phyloP scores from a whole-genome alignment of 805 yeast genomes.

The Zygotorulaspora chibaensis region DNA sequence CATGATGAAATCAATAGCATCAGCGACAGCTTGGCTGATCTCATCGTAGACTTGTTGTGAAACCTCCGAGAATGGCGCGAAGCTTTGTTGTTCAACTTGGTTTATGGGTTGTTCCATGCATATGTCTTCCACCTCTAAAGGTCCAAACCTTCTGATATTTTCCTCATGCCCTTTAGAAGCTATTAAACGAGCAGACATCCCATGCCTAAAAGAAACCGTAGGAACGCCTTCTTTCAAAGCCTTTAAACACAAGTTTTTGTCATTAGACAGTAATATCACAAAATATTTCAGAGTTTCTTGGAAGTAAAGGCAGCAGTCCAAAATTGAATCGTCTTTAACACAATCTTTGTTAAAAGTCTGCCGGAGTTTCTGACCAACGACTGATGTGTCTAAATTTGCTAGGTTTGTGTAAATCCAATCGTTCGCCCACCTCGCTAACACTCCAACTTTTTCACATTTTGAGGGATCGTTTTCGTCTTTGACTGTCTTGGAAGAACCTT shows the following conservation, averaged over 20 bases:
- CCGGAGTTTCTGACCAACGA: conserved; percentile 59
- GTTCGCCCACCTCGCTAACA: conserved; percentile 65
- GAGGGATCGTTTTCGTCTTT: conserved; percentile 3
- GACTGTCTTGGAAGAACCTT: conserved; percentile 38
- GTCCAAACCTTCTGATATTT: conserved; percentile 21
- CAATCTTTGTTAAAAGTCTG: conserved; percentile 48
- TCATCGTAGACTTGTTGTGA: conserved; percentile 38
- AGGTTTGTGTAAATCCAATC: conserved; percentile 68
- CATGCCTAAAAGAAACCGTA: conserved; percentile 50
- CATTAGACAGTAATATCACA: conserved; percentile 72
- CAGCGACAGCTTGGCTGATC: conserved; percentile 38
- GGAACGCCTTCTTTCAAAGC: conserved; percentile 63
- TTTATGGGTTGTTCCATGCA: background rate
- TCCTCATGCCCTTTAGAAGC: conserved; percentile 40
- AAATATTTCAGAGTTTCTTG: conserved; percentile 38
- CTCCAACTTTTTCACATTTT: conserved; percentile 39
- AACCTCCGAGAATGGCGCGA: conserved; percentile 2
- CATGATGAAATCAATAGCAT: conserved; percentile 51
- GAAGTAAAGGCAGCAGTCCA: conserved; percentile 77
- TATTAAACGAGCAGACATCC: conserved; percentile 47
- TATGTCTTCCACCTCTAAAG: background rate
- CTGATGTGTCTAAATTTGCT: conserved; percentile 46
- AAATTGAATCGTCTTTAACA: conserved; percentile 71
- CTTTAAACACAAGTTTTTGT: conserved; percentile 74
- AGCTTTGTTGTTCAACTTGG: background rate